Evolutionary conservation across 768 basidiomycete genomes (phyloP), one percentile per base, ranked within the genome.

Genomic region (Mycena crocata): DNA sequence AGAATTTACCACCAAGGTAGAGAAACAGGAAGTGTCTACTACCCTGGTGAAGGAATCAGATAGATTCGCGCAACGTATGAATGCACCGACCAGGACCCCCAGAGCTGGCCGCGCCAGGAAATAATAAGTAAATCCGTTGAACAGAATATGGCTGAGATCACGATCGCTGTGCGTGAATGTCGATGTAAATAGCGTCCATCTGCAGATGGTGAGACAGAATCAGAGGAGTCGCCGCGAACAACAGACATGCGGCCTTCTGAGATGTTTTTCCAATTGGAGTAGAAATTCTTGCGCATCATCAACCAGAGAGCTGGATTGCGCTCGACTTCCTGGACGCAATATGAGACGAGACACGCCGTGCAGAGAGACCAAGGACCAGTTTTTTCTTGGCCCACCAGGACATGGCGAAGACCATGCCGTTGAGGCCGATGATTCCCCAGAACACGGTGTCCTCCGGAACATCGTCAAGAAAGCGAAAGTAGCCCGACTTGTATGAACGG

Each of bases 61-160:
- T 2, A 42, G 8, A 23, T 17, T 24, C 6, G 21, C 7, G 28
- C 28, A 35, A 31, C 17, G 56, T 39, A 60, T 46, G 42, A 45
- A 44, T 39, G 46, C n/a, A 57, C 66, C 21, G 32, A 67, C 69
- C 14, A 95, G 82, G 48, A 90, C 78, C 21, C 78, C 71, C 30
- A 94, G 82, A 50, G 92, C 87, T 3, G 87, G 77, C 1, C 84
- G 87, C 0, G 89, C 91, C 85, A 94, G 87, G 79, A 92, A 94
- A 77, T 84, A 93, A 77, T 88, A 93, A 0, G 90, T 89, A 73
- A 93, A 85, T n/a, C 87, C 88, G 72, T 94, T 94, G 75, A 93
- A 83, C n/a, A 93, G 68, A 5, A 92, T 85, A 72, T 94, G 93
- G 0, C 74, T 67, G n/a, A 83, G 40, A 32, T 66, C 68, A 34